These are phyloP conservation scores for Haplographium delicatum DNA, from an alignment of 495 filamentous ascomycete species.

Conservation along the genomic window DNA sequence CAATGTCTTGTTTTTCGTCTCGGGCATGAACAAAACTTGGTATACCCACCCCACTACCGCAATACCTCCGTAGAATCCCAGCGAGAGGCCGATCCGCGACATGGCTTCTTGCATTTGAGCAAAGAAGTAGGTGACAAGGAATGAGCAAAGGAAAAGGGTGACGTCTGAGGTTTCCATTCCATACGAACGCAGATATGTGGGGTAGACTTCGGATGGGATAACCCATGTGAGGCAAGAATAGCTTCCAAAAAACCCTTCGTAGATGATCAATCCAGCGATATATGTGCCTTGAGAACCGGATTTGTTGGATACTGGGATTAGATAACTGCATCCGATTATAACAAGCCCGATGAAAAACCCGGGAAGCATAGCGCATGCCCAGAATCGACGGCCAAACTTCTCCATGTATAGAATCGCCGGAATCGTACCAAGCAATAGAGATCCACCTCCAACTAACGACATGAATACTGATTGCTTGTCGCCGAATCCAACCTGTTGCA, in stretches of 20 bases:
- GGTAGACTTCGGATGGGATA: slow-evolving; percentile 54
- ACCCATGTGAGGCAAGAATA: slow-evolving; percentile 62
- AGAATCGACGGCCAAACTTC: slow-evolving; percentile 53
- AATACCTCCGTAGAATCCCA: slow-evolving; percentile 59
- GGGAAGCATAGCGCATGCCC: slow-evolving; percentile 56
- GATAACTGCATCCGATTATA: slow-evolving; percentile 50
- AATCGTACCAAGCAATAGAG: slow-evolving; percentile 50
- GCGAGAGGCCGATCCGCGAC: slow-evolving; percentile 49
- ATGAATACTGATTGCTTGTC: slow-evolving; percentile 49
- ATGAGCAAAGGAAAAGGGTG: slow-evolving; percentile 53
- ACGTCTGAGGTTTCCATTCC: slow-evolving; percentile 55
- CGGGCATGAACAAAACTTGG: slow-evolving; percentile 57
- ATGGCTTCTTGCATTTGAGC: slow-evolving; percentile 51
- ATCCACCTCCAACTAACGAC: slow-evolving; percentile 58
- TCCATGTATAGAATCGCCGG: slow-evolving; percentile 59
- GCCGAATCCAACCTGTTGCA: slow-evolving; percentile 53
- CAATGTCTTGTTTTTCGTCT: slow-evolving; percentile 58
- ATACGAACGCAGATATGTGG: slow-evolving; percentile 54
- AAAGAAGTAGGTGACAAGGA: slow-evolving; percentile 63
- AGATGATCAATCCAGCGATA: slow-evolving; percentile 52
- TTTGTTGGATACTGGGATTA: slow-evolving; percentile 36
- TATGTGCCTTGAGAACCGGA: slow-evolving; percentile 44
- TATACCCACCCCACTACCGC: slow-evolving; percentile 53
- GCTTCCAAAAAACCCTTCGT: slow-evolving; percentile 58
- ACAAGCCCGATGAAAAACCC: slow-evolving; percentile 56